Conservation (phyloP, 768 basidiomycete species). For the Agaricus sinodeliciosus region DNA sequence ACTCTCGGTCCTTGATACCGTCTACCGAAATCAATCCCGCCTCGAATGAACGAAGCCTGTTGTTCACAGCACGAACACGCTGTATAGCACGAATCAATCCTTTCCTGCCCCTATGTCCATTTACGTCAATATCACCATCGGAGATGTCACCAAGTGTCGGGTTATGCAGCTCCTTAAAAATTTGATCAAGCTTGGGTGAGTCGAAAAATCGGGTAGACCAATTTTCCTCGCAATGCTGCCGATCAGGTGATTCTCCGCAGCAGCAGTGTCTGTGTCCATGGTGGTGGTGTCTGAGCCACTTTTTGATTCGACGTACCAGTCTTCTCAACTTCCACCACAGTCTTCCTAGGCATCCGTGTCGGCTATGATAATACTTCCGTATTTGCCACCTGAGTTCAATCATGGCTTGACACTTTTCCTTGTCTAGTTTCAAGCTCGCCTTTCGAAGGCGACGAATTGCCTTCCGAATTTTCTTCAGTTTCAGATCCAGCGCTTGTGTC, state of each 20-base stretch:
- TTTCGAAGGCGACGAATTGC: slow-evolving; percentile 39
- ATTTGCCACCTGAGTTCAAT: slow-evolving; percentile 27
- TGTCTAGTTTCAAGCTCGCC: slow-evolving; percentile 48
- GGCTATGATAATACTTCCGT: no score
- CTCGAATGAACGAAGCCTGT: slow-evolving; percentile 59
- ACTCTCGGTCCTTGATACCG: slow-evolving; percentile 70
- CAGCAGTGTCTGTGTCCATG: not conserved
- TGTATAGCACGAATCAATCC: slow-evolving; percentile 42
- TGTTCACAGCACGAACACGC: slow-evolving; percentile 48
- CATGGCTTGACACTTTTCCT: slow-evolving; percentile 48
- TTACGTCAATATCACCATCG: not conserved
- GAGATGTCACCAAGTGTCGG: not conserved
- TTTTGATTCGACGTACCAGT: not conserved
- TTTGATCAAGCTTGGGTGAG: not conserved
- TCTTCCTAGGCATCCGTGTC: not conserved
- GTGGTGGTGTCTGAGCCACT: not conserved
- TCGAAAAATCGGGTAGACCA: not conserved
- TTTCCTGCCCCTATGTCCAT: not conserved
- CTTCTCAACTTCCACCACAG: not conserved
- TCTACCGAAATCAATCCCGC: slow-evolving; percentile 65
- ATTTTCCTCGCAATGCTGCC: not conserved
- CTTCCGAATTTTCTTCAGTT: slow-evolving; percentile 36
- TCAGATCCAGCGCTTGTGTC: slow-evolving; percentile 14
- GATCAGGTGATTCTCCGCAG: not conserved
- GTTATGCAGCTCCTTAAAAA: not conserved